phyloP scores from a whole-genome alignment of 2,329 filamentous ascomycete genomes.

The Escovopsis weberi region DNA sequence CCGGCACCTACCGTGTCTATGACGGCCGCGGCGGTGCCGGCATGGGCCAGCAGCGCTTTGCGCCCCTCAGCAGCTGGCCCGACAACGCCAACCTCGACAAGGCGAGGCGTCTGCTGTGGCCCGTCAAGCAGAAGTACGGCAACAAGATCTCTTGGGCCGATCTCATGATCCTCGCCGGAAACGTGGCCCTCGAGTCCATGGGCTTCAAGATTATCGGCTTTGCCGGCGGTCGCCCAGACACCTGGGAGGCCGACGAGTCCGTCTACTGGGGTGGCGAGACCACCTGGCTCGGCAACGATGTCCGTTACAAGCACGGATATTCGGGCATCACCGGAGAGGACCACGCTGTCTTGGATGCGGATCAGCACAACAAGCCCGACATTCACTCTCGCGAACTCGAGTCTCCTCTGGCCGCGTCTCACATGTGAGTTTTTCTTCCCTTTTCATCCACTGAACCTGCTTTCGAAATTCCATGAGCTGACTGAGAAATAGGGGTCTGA shows the following conservation, averaged over 20 bases:
- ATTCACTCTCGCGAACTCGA: slow-evolving; percentile 51
- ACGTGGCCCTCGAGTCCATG: slow-evolving; percentile 66
- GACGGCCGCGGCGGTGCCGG: slow-evolving; percentile 65
- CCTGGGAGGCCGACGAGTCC: slow-evolving; percentile 62
- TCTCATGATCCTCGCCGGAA: slow-evolving; percentile 55
- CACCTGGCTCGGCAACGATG: slow-evolving; percentile 62
- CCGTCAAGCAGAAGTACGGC: slow-evolving; percentile 75
- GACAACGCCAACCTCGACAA: slow-evolving; percentile 70
- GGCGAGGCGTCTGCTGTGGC: slow-evolving; percentile 64
- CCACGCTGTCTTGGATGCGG: slow-evolving; percentile 18
- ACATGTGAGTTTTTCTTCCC: slow-evolving; percentile 24
- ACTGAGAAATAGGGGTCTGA: slow-evolving; percentile 38
- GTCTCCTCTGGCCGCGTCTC: slow-evolving; percentile 47
- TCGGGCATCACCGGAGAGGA: slow-evolving; percentile 22
- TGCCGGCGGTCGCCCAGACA: slow-evolving; percentile 55
- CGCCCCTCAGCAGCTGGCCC: slow-evolving; percentile 68
- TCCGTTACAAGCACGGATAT: slow-evolving; percentile 45
- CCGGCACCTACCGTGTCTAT: slow-evolving; percentile 51
- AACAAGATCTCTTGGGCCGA: slow-evolving; percentile 74
- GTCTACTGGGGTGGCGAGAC: slow-evolving; percentile 65
- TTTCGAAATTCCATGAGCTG: not conserved
- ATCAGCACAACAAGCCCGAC: slow-evolving; percentile 24
- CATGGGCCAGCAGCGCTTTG: slow-evolving; percentile 60
- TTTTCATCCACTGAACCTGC: no score
- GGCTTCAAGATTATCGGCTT: slow-evolving; percentile 62